Base-by-base conservation (phyloP, 78 protist genomes). In the Chrysochromulina parva region DNA sequence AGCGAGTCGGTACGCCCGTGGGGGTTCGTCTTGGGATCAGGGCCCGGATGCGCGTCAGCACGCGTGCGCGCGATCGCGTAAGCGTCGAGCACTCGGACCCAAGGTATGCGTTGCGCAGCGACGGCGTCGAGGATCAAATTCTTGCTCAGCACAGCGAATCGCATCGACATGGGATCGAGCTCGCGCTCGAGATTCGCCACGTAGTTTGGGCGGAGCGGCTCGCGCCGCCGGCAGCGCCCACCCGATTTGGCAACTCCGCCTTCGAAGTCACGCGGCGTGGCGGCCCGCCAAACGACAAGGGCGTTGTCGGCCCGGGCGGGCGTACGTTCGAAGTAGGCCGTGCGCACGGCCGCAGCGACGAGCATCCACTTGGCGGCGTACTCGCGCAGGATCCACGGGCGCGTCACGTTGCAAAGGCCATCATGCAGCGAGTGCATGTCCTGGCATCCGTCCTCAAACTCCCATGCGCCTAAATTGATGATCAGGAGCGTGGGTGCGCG, bases 391-490 rank as follows among this genome's bases (percentile, higher is more conserved):
- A 74, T 28, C 57, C 55, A 48, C 53, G 82, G 82, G 11, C 82
- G 82, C 57, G 57, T 74, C 57, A 14, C 55, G 55, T 74, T 74
- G 55, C 82, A 74, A 11, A 48, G 19, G 13, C 57, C 38, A 55
- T 74, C 82, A 55, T 74, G 82, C 57, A 48, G 54, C 82, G 82
- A 74, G 55, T 74, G 82, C 82, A 74, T 28, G 82, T 74, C 82
- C 13, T 28, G 26, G 82, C 82, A 74, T 13, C 82, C 82, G 82
- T 74, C 82, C 55, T 74, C 82, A 24, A 11, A 74, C 57, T 38
- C 82, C 82, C 82, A 74, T 55, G 82, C n/a, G 14, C 82, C 82
- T n/a, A 74, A 13, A 9, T 48, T 28, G 26, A 74, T 3, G 26
- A 48, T 3, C 24, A 74, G 82, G 57, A 74, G 38, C 13, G 82